Evolutionary conservation across 768 basidiomycete species (phyloP).

Genomic region (Panaeolus cyanescens): DNA sequence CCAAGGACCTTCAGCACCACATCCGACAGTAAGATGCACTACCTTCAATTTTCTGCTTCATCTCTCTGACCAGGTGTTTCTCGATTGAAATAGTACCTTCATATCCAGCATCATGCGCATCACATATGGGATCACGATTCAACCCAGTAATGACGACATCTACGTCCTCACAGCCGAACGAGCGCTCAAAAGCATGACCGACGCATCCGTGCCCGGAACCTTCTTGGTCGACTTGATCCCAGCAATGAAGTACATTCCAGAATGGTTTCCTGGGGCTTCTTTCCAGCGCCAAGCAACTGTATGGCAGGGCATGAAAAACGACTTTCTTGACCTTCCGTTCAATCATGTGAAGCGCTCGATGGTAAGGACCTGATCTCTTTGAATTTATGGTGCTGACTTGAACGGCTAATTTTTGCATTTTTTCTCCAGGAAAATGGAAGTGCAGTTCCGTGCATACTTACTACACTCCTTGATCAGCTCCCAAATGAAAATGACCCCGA

Average conservation of each 20-base stretch:
- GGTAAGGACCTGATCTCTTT: not conserved
- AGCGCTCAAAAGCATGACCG: conserved; percentile 3
- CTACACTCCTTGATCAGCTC: not conserved
- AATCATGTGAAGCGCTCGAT: not conserved
- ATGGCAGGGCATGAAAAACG: not conserved
- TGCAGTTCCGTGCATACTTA: not conserved
- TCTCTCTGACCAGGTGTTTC: too few relatives aligned
- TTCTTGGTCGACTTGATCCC: conserved; percentile 13
- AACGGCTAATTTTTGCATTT: not conserved
- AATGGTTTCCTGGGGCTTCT: conserved; percentile 13
- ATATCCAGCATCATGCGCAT: not conserved
- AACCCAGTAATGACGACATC: conserved; percentile 13
- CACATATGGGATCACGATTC: conserved; percentile 7
- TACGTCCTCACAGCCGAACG: conserved; percentile 5
- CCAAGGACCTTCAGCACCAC: conserved; percentile 9
- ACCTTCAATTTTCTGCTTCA: conserved; percentile 24
- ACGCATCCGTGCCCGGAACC: conserved; percentile 5
- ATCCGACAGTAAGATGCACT: conserved; percentile 20
- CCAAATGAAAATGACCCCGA: not conserved
- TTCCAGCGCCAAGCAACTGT: not conserved
- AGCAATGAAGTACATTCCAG: conserved; percentile 8
- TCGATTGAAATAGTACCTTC: not conserved
- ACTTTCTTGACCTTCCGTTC: not conserved
- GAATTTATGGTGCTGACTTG: not conserved
- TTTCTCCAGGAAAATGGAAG: not conserved